Conservation (phyloP, 2,329 filamentous ascomycete genomes). For the Scleromitrula shiraiana region DNA sequence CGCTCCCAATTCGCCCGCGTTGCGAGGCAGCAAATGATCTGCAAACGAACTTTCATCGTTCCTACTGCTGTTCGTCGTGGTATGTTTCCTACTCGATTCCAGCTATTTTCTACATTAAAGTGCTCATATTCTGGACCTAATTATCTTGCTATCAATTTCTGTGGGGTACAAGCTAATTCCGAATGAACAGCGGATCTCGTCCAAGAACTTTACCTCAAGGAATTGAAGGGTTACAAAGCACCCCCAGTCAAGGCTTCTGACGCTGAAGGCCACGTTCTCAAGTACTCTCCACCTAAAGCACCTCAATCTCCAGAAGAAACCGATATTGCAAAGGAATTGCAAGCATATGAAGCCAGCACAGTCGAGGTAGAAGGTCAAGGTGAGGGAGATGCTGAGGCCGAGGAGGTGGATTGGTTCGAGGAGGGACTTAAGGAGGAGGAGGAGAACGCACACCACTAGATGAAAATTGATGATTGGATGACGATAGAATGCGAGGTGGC, state of each 20-base stretch:
- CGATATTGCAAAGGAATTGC: slow-evolving; percentile 83
- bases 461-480: not conserved
- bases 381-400: slow-evolving; percentile 49
- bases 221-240: slow-evolving; percentile 93
- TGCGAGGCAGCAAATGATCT: slow-evolving; percentile 27
- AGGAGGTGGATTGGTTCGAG: slow-evolving; percentile 69
- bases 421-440: slow-evolving; percentile 55
- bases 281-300: slow-evolving; percentile 71
- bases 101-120: not conserved
- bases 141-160: too few relatives aligned
- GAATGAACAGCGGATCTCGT: slow-evolving; percentile 76
- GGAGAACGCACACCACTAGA: slow-evolving; percentile 33
- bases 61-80: slow-evolving; percentile 30
- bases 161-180: too few relatives aligned
- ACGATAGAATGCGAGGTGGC: not conserved
- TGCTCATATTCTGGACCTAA: too few relatives aligned
- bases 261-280: slow-evolving; percentile 83
- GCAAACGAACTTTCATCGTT: slow-evolving; percentile 29
- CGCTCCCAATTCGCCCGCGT: slow-evolving; percentile 31
- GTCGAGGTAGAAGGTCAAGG: slow-evolving; percentile 92
- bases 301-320: slow-evolving; percentile 88
- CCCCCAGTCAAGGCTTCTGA: slow-evolving; percentile 77
- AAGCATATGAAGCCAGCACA: slow-evolving; percentile 88
- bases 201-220: slow-evolving; percentile 94
- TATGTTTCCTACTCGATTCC: slow-evolving; percentile 17